These are phyloP conservation scores for Alternaria sp. DNA, from an alignment of 2,329 filamentous ascomycete species.

Conservation along the genomic window DNA sequence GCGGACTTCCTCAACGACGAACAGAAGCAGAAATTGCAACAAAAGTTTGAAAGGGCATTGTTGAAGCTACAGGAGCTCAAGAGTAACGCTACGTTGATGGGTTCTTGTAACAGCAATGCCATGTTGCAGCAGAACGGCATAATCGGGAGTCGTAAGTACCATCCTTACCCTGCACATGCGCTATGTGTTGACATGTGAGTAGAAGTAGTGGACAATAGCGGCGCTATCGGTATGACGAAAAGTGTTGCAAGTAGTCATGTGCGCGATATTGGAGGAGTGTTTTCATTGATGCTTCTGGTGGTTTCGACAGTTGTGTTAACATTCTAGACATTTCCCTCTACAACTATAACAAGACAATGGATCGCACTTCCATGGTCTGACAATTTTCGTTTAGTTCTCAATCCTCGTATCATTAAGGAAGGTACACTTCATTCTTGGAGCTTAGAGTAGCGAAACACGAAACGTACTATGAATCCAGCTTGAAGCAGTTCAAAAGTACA, in stretches of 20 bases:
- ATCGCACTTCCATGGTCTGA: background rate
- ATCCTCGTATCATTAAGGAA: too few species aligned
- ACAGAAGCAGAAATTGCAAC: conserved; percentile 32
- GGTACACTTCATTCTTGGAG: too few species aligned
- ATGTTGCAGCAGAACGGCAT: conserved; percentile 14
- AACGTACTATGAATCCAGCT: too few species aligned
- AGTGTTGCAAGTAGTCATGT: background rate
- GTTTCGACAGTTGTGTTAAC: background rate
- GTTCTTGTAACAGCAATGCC: conserved; percentile 23
- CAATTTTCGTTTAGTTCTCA: background rate
- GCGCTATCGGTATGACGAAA: conserved; percentile 19
- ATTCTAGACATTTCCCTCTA: background rate
- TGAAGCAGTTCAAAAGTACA: background rate
- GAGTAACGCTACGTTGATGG: conserved; percentile 39
- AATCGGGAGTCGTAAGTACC: conserved; percentile 15
- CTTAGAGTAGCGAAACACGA: too few species aligned
- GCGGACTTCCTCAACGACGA: conserved; percentile 34
- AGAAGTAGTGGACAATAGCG: conserved; percentile 24
- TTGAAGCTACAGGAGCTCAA: conserved; percentile 36
- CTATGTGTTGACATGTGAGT: conserved; percentile 7
- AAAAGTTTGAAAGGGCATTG: conserved; percentile 38
- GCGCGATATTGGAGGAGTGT: background rate
- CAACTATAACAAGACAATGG: background rate
- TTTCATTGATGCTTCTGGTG: background rate
- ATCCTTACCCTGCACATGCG: background rate